These are phyloP conservation scores for Lipomyces yamanashiensis DNA, from an alignment of 805 yeast species.

Conservation along the genomic window DNA sequence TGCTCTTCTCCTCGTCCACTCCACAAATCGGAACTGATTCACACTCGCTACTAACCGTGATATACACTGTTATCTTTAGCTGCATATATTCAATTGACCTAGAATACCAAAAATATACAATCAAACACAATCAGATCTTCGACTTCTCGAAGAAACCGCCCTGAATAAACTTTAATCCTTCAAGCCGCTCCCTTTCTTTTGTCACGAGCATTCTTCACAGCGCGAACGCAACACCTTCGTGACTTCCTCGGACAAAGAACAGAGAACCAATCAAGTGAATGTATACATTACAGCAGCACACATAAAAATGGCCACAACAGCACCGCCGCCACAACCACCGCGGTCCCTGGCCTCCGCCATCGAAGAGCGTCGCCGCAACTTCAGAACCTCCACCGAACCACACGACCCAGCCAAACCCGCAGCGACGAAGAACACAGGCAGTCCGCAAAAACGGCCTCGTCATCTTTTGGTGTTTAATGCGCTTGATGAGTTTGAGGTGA, in stretches of 20 bases:
- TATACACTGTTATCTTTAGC: not conserved
- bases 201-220: too few species aligned
- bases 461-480: constrained; percentile 19
- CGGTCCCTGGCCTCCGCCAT: constrained; percentile 13
- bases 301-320: not conserved
- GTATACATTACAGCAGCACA: not conserved
- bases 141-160: not conserved
- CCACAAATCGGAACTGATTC: too few species aligned
- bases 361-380: constrained; percentile 6
- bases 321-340: constrained; percentile 6
- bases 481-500: constrained; percentile 29
- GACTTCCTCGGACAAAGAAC: too few species aligned
- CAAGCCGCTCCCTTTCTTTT: too few species aligned
- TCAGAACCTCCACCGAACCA: not conserved
- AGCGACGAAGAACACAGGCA: not conserved
- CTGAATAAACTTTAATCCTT: not conserved
- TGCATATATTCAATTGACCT: not conserved
- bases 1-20: not conserved
- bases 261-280: not conserved
- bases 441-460: not conserved
- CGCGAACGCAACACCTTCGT: too few species aligned
- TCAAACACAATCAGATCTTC: not conserved
- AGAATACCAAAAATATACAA: too few species aligned
- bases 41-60: too few species aligned
- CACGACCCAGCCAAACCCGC: not conserved